A percentile compares a stretch with the other conserved stretches of the same genome.
phyloP scores from a whole-genome alignment of 1,284 basidiomycete genomes.

The Butyriboletus pseudospeciosus region DNA sequence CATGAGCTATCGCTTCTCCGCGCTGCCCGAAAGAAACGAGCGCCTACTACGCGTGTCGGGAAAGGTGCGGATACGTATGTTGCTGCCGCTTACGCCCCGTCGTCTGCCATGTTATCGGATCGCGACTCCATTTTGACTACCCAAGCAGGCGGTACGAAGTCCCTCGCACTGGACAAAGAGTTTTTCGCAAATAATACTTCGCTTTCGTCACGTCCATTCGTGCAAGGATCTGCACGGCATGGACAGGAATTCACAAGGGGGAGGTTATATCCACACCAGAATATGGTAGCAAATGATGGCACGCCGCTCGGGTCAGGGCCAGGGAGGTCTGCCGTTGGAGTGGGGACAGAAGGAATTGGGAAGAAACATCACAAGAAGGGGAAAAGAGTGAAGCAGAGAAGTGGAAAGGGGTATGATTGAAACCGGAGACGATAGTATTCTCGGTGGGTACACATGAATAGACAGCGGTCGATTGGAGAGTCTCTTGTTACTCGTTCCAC shows the following conservation, averaged over 20 bases:
- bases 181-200: conserved; percentile 69
- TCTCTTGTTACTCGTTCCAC: conserved; percentile 56
- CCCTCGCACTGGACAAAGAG: conserved; percentile 70
- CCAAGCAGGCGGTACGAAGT: conserved; percentile 46
- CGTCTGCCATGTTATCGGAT: conserved; percentile 20
- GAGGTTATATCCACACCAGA: conserved; percentile 76
- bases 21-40: conserved; percentile 72
- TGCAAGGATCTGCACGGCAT: conserved; percentile 57
- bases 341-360: conserved; percentile 41
- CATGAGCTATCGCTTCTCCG: conserved; percentile 60
- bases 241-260: conserved; percentile 62
- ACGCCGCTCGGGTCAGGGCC: conserved; percentile 49
- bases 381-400: conserved; percentile 81
- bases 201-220: conserved; percentile 58
- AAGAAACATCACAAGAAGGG: conserved; percentile 91
- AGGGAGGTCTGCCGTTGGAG: conserved; percentile 43
- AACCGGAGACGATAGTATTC: background rate
- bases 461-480: background rate
- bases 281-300: conserved; percentile 72
- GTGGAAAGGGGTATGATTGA: conserved; percentile 82
- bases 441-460: background rate
- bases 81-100: conserved; percentile 3
- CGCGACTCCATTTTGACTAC: conserved; percentile 18
- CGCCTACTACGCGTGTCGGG: conserved; percentile 78
- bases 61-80: conserved; percentile 84